Conservation (phyloP, 805 yeast genomes). For the Starmerella vitae region DNA sequence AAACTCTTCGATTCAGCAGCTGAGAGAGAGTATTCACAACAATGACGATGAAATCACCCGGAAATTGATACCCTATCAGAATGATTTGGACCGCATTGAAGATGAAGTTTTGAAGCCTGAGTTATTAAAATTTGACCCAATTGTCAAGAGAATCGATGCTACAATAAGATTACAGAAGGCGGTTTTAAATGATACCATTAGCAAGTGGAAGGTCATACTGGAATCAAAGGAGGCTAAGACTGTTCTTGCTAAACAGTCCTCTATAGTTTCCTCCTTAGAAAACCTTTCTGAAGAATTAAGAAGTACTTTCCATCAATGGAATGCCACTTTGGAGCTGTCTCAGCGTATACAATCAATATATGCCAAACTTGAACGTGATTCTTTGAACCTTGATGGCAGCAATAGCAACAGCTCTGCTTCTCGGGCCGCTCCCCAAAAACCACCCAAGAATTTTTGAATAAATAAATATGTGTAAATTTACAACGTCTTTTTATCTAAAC, state of each 20-base stretch:
- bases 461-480: too few relatives aligned
- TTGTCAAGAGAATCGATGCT: conserved; percentile 50
- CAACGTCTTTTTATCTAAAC: too few relatives aligned
- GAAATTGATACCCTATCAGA: conserved; percentile 49
- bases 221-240: conserved; percentile 35
- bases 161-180: conserved; percentile 53
- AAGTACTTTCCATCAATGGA: conserved; percentile 45
- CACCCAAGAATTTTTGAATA: conserved; percentile 16
- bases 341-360: conserved; percentile 55
- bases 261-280: conserved; percentile 26
- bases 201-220: conserved; percentile 35
- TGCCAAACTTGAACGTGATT: conserved; percentile 33
- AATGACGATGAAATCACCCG: conserved; percentile 75
- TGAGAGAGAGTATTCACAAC: conserved; percentile 55
- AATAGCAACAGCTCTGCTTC: too few relatives aligned
- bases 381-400: conserved; percentile 13
- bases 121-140: conserved; percentile 60
- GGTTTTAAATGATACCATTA: conserved; percentile 36
- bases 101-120: conserved; percentile 51
- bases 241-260: conserved; percentile 28
- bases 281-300: conserved; percentile 33
- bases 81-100: conserved; percentile 40
- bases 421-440: conserved; percentile 21
- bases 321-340: conserved; percentile 43
- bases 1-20: conserved; percentile 41